These are phyloP conservation scores for Hippophae gyantsensis DNA, from an alignment of 306 rosid species.

Conservation along the genomic window DNA sequence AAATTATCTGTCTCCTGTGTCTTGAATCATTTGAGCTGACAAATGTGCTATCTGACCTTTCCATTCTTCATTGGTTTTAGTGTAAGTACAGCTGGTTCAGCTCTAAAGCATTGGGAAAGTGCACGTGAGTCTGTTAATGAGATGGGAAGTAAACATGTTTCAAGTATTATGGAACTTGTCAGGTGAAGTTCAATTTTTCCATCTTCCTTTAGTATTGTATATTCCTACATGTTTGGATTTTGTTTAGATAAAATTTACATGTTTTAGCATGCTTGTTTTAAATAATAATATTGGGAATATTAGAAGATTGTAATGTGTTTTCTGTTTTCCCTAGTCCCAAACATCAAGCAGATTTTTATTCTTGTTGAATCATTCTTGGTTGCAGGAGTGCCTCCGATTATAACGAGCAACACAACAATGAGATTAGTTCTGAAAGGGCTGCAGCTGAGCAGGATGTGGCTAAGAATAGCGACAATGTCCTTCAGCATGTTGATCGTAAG, in stretches of 20 bases:
- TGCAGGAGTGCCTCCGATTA: constrained; percentile 53
- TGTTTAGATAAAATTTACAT: neutral
- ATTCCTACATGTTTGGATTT: neutral
- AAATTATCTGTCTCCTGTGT: constrained; percentile 2
- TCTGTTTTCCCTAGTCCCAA: neutral
- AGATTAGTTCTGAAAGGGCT: constrained; percentile 50
- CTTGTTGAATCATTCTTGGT: constrained; percentile 10
- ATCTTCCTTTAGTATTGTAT: neutral
- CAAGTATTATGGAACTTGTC: constrained; percentile 41
- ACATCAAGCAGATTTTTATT: too few relatives aligned
- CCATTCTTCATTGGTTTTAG: constrained; percentile 24
- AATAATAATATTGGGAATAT: neutral
- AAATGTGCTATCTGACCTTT: neutral
- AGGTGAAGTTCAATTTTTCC: constrained; percentile 40
- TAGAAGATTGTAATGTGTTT: neutral
- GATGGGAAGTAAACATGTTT: constrained; percentile 48
- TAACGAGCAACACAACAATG: constrained; percentile 56
- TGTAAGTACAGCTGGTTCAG: constrained; percentile 44
- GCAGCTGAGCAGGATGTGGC: constrained; percentile 62
- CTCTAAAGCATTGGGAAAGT: constrained; percentile 47
- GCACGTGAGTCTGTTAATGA: constrained; percentile 56
- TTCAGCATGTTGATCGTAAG: constrained; percentile 57
- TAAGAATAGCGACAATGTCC: constrained; percentile 39
- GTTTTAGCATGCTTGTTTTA: neutral
- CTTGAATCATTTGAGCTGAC: neutral